Base-by-base conservation (phyloP, 1,139 yeast genomes). In the Oligophagozyma castellii region DNA sequence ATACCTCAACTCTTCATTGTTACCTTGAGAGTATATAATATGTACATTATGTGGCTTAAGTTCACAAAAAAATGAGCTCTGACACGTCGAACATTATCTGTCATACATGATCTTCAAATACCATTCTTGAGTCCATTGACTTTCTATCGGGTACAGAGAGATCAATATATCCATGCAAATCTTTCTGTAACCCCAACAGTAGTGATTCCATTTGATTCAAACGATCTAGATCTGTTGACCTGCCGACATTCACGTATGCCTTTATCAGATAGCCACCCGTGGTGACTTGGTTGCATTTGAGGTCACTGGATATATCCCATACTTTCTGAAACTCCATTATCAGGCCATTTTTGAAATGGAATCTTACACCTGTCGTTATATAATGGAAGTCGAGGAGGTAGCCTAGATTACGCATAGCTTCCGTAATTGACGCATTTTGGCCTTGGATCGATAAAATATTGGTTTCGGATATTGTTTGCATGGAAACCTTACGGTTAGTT, bases 81-180 rank as follows among this genome's bases (percentile, higher is more conserved):
- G 7, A 7, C 7, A 18, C 10, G 20, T 18, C 10, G 20, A 18
- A 7, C 7, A 18, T 7, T 18, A 10, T n/a, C n/a, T n/a, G n/a
- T n/a, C 20, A 10, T 18, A 7, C 10, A 18, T 18, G 10, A 7
- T 7, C 7, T 18, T 7, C 20, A 18, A 18, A 18, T 18, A 18
- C 20, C 26, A 70, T 60, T 42, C 93, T 63, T 3, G 84, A 68
- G 51, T 84, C 95, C 81, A 83, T 80, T 24, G 64, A 63, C 51
- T 70, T 73, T 40, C 95, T 61, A 47, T 80, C 93, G 2, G 94
- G 93, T 23, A 78, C 67, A 22, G 62, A 70, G 29, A 84, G 59
- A 29, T 72, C 70, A 12, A 84, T 63, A 32, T 83, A 58, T 10
- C 83, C 84, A 33, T 65, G 59, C 36, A 84, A 57, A 32, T 73